phyloP scores from a whole-genome alignment of 148 eudicot genomes.

The Rhododendron williamsianum region DNA sequence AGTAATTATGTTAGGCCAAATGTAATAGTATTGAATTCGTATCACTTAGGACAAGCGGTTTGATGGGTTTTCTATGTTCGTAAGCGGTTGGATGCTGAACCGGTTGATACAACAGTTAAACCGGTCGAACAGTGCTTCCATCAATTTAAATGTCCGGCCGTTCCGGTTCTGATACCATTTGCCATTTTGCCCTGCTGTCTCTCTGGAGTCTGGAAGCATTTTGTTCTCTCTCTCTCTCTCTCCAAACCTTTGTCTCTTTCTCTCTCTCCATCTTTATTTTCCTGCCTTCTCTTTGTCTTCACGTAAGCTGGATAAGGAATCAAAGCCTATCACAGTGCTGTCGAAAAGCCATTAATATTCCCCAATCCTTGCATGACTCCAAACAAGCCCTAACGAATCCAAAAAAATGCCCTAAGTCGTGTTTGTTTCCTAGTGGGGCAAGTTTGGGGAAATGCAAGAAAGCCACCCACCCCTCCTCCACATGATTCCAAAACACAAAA shows the following conservation, averaged over 20 bases:
- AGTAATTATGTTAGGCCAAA: background rate
- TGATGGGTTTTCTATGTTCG: background rate
- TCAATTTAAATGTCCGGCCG: background rate
- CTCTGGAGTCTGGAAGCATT: background rate
- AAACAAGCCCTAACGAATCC: constrained; percentile 76
- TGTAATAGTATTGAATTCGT: background rate
- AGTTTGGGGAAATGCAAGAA: constrained; percentile 41
- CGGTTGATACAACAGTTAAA: background rate
- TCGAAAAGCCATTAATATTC: constrained; percentile 40
- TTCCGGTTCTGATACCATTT: background rate
- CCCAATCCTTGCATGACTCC: constrained; percentile 36
- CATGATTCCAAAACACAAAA: constrained; percentile 26
- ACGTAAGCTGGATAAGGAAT: constrained; percentile 42
- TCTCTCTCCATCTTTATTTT: background rate
- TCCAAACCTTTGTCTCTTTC: background rate
- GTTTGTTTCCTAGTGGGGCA: constrained; percentile 47
- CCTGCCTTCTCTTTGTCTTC: constrained; percentile 26
- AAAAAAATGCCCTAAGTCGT: constrained; percentile 39
- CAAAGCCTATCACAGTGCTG: constrained; percentile 16
- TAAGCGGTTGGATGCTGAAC: background rate
- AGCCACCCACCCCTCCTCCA: background rate
- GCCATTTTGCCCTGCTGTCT: background rate
- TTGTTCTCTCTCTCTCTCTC: background rate
- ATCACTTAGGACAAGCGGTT: background rate
- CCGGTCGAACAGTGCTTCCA: background rate